Evolutionary conservation across 23 red algal species (phyloP).

Genomic region (Gracilariopsis chorda): DNA sequence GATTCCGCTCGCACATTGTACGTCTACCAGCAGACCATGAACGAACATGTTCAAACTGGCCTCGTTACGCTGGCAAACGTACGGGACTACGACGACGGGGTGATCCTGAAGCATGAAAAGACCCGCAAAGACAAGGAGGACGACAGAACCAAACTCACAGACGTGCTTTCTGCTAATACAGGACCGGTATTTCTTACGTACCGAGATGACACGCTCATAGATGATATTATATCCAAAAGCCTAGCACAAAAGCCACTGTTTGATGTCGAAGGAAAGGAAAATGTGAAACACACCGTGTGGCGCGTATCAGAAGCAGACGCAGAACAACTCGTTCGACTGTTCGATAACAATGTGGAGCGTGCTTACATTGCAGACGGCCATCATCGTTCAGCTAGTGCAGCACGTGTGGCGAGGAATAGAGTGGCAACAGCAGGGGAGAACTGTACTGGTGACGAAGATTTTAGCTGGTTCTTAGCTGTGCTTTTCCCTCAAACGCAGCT

Average conservation of each 20-base stretch:
- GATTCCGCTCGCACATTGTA: slow-evolving; percentile 26
- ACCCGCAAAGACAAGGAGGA: slow-evolving; percentile 56
- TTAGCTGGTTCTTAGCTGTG: slow-evolving; percentile 48
- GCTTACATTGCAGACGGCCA: slow-evolving; percentile 78
- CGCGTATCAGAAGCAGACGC: not conserved
- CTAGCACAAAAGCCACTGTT: not conserved
- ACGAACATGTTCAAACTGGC: slow-evolving; percentile 32
- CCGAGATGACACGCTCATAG: slow-evolving; percentile 19
- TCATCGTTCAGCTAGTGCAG: slow-evolving; percentile 66
- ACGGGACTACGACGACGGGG: slow-evolving; percentile 45
- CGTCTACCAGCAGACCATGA: slow-evolving; percentile 24
- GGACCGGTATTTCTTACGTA: slow-evolving; percentile 62
- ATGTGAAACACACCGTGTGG: slow-evolving; percentile 55
- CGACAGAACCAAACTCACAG: slow-evolving; percentile 23
- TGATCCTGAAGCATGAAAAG: slow-evolving; percentile 56
- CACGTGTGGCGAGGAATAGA: slow-evolving; percentile 13
- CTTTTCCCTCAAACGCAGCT: slow-evolving; percentile 58
- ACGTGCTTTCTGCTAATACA: slow-evolving; percentile 37
- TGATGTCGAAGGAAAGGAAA: not conserved
- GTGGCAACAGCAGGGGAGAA: not conserved
- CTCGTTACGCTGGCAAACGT: slow-evolving; percentile 45
- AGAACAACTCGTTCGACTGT: not conserved
- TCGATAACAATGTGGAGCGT: slow-evolving; percentile 7
- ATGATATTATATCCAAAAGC: not conserved
- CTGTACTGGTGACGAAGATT: not conserved